Evolutionary conservation across 1,284 basidiomycete genomes (phyloP).

Genomic region (Microbotryum silenes-acaulis): DNA sequence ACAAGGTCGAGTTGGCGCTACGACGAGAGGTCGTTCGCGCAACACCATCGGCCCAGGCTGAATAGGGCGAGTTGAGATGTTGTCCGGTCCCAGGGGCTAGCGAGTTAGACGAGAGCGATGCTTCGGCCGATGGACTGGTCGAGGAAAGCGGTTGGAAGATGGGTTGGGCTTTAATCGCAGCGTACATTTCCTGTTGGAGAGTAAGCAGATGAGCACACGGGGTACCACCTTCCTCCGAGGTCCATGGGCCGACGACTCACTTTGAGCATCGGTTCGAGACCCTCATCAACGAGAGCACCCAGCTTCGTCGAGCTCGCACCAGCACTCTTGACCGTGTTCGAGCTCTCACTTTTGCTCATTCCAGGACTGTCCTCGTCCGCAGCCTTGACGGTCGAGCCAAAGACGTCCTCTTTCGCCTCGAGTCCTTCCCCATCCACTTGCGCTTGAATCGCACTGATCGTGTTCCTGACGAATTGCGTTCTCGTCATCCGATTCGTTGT

Average conservation of each 20-base stretch:
- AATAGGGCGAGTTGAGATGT: constrained; percentile 26
- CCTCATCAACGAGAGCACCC: constrained; percentile 50
- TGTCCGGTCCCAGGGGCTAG: constrained; percentile 6
- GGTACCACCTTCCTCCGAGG: background rate
- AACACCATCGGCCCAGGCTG: constrained; percentile 26
- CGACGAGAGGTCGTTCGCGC: constrained; percentile 28
- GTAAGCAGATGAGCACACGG: background rate
- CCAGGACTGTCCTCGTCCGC: too few relatives aligned
- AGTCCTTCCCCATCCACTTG: constrained; percentile 41
- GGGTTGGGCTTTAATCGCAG: constrained; percentile 78
- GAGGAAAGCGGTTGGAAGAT: constrained; percentile 64
- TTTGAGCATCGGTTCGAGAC: constrained; percentile 78
- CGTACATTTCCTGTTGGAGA: constrained; percentile 76
- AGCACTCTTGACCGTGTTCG: constrained; percentile 3
- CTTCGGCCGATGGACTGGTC: background rate
- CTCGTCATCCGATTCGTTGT: constrained; percentile 81
- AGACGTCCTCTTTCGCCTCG: background rate
- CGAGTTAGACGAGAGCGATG: constrained; percentile 10
- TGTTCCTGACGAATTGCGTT: constrained; percentile 88
- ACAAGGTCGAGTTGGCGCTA: constrained; percentile 15
- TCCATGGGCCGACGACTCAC: constrained; percentile 42
- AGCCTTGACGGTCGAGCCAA: constrained; percentile 4
- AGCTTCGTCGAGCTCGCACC: constrained; percentile 43
- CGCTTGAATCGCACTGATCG: constrained; percentile 71
- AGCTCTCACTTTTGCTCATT: constrained; percentile 1